These are phyloP conservation scores for Blastobotrys proliferans DNA, from an alignment of 1,139 yeast genomes.

Conservation along the genomic window DNA sequence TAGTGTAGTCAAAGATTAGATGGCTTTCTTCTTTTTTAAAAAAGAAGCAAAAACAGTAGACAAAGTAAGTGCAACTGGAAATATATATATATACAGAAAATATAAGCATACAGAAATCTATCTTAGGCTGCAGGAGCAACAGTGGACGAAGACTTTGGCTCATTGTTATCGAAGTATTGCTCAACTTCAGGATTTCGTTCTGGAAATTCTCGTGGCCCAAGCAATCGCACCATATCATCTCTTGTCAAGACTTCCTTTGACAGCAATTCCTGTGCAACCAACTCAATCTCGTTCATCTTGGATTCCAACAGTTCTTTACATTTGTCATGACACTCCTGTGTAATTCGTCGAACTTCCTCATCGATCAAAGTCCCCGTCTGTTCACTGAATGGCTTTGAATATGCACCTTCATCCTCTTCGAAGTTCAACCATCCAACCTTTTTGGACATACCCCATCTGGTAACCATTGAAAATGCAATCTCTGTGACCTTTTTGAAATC, in stretches of 20 bases:
- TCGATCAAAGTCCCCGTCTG: constrained; percentile 78
- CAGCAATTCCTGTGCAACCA: constrained; percentile 82
- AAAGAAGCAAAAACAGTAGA: too few species aligned
- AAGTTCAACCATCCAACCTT: constrained; percentile 81
- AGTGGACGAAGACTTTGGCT: constrained; percentile 13
- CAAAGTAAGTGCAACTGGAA: too few species aligned
- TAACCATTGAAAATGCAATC: constrained; percentile 90
- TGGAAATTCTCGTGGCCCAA: constrained; percentile 84
- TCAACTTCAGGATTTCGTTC: constrained; percentile 92
- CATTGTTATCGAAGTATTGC: constrained; percentile 50
- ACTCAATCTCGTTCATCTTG: constrained; percentile 66
- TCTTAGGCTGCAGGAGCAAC: neutral
- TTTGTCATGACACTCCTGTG: constrained; percentile 65
- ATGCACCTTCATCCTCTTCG: constrained; percentile 50
- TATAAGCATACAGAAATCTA: too few species aligned
- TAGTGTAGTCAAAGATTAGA: too few species aligned
- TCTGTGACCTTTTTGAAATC: constrained; percentile 93
- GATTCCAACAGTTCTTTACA: constrained; percentile 65
- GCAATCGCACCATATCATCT: constrained; percentile 79
- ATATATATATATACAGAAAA: too few species aligned
- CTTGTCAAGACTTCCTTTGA: constrained; percentile 83
- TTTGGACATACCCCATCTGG: constrained; percentile 84
- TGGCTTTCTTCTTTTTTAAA: too few species aligned
- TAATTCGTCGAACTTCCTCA: constrained; percentile 75
- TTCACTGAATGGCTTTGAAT: constrained; percentile 89